Percentiles rank a stretch among this genome's conserved stretches.
phyloP scores from a whole-genome alignment of 2,329 filamentous ascomycete species.

The Stylonectria norvegica region DNA sequence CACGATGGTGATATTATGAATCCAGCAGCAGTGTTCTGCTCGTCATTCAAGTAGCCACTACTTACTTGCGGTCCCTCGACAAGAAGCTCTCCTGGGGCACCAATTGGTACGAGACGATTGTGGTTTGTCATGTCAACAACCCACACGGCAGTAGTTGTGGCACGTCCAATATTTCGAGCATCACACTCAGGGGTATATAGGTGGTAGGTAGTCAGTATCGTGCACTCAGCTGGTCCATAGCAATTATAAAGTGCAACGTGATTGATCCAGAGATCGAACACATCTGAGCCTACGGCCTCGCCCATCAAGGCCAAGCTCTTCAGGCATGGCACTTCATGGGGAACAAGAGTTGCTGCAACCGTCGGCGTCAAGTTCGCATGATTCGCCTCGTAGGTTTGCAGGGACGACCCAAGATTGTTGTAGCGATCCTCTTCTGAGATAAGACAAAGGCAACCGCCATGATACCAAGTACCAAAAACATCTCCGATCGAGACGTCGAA shows the following conservation, averaged over 20 bases:
- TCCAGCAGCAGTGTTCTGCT: neutral
- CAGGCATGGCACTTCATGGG: slow-evolving; percentile 7
- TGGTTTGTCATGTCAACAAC: no score
- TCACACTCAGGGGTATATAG: no score
- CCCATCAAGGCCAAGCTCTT: slow-evolving; percentile 11
- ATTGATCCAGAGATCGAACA: slow-evolving; percentile 5
- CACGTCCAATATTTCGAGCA: no score
- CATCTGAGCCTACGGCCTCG: slow-evolving; percentile 9
- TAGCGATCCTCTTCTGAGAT: slow-evolving; percentile 15
- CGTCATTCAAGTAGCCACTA: neutral
- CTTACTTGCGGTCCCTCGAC: neutral
- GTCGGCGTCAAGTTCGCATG: slow-evolving; percentile 10
- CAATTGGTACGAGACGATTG: neutral
- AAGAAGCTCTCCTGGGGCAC: neutral
- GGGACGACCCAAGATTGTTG: slow-evolving; percentile 6
- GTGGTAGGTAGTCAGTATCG: no score
- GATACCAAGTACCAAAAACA: slow-evolving; percentile 6
- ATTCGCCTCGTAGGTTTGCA: slow-evolving; percentile 4
- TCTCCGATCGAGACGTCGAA: slow-evolving; percentile 16
- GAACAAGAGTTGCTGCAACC: slow-evolving; percentile 9
- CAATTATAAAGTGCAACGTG: slow-evolving; percentile 9
- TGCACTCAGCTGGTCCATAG: slow-evolving; percentile 21
- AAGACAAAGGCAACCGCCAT: slow-evolving; percentile 19
- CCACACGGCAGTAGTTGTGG: no score
- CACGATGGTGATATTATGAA: neutral